Conservation (phyloP, 2,329 filamentous ascomycete genomes). For the Apiospora rasikravindrae region DNA sequence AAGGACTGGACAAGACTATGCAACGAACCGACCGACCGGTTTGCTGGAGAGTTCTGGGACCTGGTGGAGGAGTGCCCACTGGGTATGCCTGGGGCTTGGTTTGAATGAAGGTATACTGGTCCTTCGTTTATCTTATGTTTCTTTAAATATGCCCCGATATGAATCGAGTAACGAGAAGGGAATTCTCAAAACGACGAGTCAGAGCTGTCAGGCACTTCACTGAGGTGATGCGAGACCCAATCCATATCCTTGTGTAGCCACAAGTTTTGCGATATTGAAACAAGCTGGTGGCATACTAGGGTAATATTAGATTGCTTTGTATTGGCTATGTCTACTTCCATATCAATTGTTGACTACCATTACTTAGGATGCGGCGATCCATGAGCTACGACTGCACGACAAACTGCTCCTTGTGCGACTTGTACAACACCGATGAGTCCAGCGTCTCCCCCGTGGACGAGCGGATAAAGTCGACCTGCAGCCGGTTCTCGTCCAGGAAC, state of each 20-base stretch:
- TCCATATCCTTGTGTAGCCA: neutral
- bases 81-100: neutral
- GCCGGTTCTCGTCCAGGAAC: constrained; percentile 49
- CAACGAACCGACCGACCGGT: neutral
- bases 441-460: constrained; percentile 54
- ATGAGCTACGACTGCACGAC: constrained; percentile 41
- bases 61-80: constrained; percentile 3
- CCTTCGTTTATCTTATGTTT: too few species aligned
- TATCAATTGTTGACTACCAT: neutral
- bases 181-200: too few species aligned
- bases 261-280: neutral
- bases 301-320: neutral
- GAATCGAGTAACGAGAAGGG: too few species aligned
- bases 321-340: neutral
- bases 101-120: neutral
- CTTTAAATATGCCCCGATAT: too few species aligned
- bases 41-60: neutral
- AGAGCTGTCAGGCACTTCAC: too few species aligned
- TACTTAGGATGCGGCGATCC: neutral
- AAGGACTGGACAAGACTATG: neutral
- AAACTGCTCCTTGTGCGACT: constrained; percentile 52
- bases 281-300: neutral
- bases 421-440: constrained; percentile 54
- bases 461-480: constrained; percentile 57
- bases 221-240: too few species aligned